Base-by-base conservation (phyloP, 1,284 basidiomycete genomes). In the Trichosporon faecale region DNA sequence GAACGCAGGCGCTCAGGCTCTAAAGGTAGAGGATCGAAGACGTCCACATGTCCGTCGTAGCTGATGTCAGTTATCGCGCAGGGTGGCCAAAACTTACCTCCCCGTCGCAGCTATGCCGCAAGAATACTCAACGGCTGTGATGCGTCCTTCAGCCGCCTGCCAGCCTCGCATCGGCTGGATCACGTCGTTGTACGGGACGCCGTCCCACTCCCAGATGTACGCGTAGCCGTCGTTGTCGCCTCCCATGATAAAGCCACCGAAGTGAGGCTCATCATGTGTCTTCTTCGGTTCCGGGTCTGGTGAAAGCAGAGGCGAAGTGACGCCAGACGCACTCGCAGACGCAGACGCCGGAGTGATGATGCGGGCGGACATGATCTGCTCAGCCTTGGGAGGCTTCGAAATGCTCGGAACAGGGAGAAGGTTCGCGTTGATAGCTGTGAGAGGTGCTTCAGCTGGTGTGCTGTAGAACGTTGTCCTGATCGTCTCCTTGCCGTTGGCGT, bases 201-300 rank as follows among this genome's bases (percentile, higher is more conserved):
- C 67, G 37, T 77, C 77, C 81, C 80, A 83, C 3, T 74, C 37
- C 80, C 79, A 83, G 27, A 82, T 79, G 67, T 74, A 76, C 0
- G 78, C 76, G 29, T 67, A 69, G 1, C 82, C 81, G 35, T 69
- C 65, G 9, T 73, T 72, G 60, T 82, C 80, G 9, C 82, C 82
- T 1, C 74, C 78, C 11, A 79, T 70, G 14, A 82, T 66, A 27
- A 79, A 78, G 16, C 76, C 73, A 14, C 77, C 78, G 57, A 75
- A 78, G 23, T 74, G 71, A 1, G 67, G 64, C 5, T 68, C 64
- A 3, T 65, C 64, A 2, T 66, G 61, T 11, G 27, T 29, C 27
- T 65, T 65, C 4, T 67, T 64, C 11, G 66, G 61, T 3, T 69
- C 66, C 14, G 68, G 66, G 5, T 68, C 65, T 1, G 69, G 67